A percentile compares a stretch with the other conserved stretches of the same genome.
Evolutionary conservation across 495 filamentous ascomycete genomes (phyloP).

Genomic region (Penicillium subrubescens): DNA sequence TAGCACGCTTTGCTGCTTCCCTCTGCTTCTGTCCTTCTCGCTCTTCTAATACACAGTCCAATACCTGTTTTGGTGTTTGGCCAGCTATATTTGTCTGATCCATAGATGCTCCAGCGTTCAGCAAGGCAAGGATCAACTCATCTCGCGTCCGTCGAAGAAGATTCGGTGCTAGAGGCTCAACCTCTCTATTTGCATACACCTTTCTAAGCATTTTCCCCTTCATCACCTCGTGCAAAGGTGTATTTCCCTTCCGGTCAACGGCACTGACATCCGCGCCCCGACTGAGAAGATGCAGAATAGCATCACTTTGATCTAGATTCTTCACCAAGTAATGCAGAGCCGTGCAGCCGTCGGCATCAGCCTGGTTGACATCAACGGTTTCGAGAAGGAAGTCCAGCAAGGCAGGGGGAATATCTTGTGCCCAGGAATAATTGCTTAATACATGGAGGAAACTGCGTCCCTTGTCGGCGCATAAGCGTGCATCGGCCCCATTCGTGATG

Average conservation of each 20-base stretch:
- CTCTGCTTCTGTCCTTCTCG: neutral
- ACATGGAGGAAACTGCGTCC: too few relatives aligned
- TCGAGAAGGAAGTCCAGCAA: slow-evolving; percentile 13
- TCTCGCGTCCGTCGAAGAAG: neutral
- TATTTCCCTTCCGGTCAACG: slow-evolving; percentile 17
- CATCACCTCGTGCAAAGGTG: slow-evolving; percentile 18
- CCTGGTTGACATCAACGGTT: slow-evolving; percentile 13
- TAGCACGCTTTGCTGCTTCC: neutral
- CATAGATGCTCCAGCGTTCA: slow-evolving; percentile 7
- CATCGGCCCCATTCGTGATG: too few relatives aligned
- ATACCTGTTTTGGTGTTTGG: slow-evolving; percentile 3
- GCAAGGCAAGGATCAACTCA: slow-evolving; percentile 1
- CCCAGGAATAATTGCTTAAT: too few relatives aligned
- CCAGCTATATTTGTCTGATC: neutral
- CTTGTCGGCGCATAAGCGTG: too few relatives aligned
- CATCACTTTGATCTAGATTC: slow-evolving; percentile 15
- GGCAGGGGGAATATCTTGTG: too few relatives aligned
- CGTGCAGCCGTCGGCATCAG: slow-evolving; percentile 12
- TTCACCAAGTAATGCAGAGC: slow-evolving; percentile 19
- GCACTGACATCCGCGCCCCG: slow-evolving; percentile 19
- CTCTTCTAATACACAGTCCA: neutral
- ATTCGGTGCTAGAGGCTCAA: neutral
- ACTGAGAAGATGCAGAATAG: slow-evolving; percentile 10
- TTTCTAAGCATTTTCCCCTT: neutral
- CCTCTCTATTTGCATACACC: neutral